Base-by-base conservation (phyloP, 1,139 yeast species). In the Ashbya aceris region DNA sequence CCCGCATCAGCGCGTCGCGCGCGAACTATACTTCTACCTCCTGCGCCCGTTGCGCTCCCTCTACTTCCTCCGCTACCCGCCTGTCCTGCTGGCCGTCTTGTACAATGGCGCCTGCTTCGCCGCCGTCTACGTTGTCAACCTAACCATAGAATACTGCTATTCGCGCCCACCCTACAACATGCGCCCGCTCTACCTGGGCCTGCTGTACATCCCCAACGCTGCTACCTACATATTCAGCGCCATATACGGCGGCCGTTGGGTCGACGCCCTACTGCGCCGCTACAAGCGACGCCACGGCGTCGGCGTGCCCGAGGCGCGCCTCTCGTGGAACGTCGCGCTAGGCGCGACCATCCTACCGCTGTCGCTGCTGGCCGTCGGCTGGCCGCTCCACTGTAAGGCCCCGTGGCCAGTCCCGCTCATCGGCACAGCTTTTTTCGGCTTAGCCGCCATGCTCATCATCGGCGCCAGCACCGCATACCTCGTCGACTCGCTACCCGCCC, bases 401-500 rank as follows among this genome's bases (percentile, higher is more conserved):
- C 78, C 76, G 49, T 86, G 95, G 95, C 76, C 80, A 1, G 71
- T 79, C 4, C 95, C 80, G 7, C 71, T 80, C 49, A 68, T 86
- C 8, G 95, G 95, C 0, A 79, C 93, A 3, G 84, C 89, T 1
- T 48, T 83, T 5, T 83, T 81, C 60, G 96, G 96, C 0, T 76
- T 82, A 56, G 83, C 91, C 0, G 77, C 86, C 20, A 83, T 85
- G 94, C 74, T 85, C 62, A 77, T 83, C 7, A 83, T 84, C 49
- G 93, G 94, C 1, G 77, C 85, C 7, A 80, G 87, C 0, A 76
- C 82, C 4, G 84, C 95, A 0, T 86, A 84, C 57, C 65, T 86
- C 45, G 89, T 86, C 2, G 95, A 86, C 58, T 77, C 87, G 0
- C 68, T 86, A 40, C 95, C 95, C 0, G 95, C 95, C 0, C 73